Evolutionary conservation across 495 filamentous ascomycete genomes (phyloP), one percentile per base, ranked within the genome.

Genomic region (Xylaria telfairii): DNA sequence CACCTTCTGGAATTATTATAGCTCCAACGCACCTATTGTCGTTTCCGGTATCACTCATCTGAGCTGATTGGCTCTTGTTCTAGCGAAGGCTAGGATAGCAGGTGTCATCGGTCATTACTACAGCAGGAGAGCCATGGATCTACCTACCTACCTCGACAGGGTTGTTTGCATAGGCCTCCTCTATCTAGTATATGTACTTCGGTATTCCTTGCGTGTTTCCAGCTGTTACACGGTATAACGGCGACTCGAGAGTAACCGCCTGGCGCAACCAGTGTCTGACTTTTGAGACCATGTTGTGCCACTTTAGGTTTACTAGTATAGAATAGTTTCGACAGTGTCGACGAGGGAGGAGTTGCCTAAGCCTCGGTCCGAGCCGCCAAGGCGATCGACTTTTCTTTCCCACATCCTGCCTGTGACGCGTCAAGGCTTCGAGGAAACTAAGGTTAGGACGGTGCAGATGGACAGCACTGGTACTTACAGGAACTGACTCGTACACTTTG

Each of bases 1-100:
- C 61, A 66, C 64, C 64, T 66, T 66, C 64, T 66, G 17, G 47
- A 66, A 66, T 39, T 21, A 66, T 41, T 24, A 54, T 66, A 66
- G 47, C 64, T 54, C 47, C 64, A 66, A 19, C 32, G 64, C 47
- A 54, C 28, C 19, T 32, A 41, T 34, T 6, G 47, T 66, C 64
- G 47, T 66, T 54, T 66, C n/a, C 47, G 47, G 47, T 37, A 66
- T 66, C 64, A 54, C 32, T 54, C 10, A 17, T 34, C 64, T 10
- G 21, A 54, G 42, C 34, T 54, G 32, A 54, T 53, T 53, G 64
- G 47, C 64, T 24, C n/a, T 21, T n/a, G 47, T 24, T 28, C 47
- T 42, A 42, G 47, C 64, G 24, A 54, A 54, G 64, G 64, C 47
- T 54, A 54, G 32, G 64, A 54, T 53, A 66, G 64, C 64, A 65